A percentile compares a stretch with the other conserved stretches of the same genome.
These are phyloP conservation scores for Laguncularia racemosa DNA, from an alignment of 345 rosid genomes.

Conservation along the genomic window DNA sequence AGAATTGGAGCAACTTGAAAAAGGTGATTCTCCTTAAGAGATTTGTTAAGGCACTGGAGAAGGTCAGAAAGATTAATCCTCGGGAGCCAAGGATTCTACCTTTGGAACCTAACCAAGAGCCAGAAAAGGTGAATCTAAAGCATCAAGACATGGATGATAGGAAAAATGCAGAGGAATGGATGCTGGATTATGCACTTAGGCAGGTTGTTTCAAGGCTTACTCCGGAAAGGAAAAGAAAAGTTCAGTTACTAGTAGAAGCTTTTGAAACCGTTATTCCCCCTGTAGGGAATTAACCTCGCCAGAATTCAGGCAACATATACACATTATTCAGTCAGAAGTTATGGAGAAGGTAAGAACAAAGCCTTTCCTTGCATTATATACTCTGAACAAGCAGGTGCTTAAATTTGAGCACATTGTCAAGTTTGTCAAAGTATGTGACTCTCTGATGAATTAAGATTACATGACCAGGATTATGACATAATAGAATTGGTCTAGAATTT, in stretches of 20 bases:
- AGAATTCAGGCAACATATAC: slow-evolving; percentile 12
- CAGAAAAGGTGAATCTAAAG: slow-evolving; percentile 64
- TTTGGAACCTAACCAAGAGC: slow-evolving; percentile 26
- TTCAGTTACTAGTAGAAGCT: slow-evolving; percentile 75
- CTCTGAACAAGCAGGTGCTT: too few species aligned
- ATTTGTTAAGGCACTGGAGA: slow-evolving; percentile 76
- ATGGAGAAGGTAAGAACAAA: neutral
- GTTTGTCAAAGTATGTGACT: too few species aligned
- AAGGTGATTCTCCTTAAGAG: slow-evolving; percentile 56
- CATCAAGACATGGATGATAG: slow-evolving; percentile 52
- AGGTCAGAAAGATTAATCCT: slow-evolving; percentile 48
- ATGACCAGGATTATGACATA: too few species aligned
- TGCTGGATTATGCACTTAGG: slow-evolving; percentile 81
- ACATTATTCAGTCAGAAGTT: slow-evolving; percentile 1
- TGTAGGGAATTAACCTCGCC: slow-evolving; percentile 16
- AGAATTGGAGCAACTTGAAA: slow-evolving; percentile 77
- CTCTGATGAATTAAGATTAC: too few species aligned
- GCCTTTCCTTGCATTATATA: too few species aligned
- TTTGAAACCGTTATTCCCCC: slow-evolving; percentile 71
- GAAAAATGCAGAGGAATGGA: slow-evolving; percentile 76
- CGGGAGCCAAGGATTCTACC: slow-evolving; percentile 40
- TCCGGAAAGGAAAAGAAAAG: slow-evolving; percentile 77
- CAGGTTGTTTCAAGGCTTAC: slow-evolving; percentile 69
- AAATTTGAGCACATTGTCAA: too few species aligned
- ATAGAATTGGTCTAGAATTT: too few species aligned